Conservation (phyloP, 768 basidiomycete species). For the Serendipita indica region DNA sequence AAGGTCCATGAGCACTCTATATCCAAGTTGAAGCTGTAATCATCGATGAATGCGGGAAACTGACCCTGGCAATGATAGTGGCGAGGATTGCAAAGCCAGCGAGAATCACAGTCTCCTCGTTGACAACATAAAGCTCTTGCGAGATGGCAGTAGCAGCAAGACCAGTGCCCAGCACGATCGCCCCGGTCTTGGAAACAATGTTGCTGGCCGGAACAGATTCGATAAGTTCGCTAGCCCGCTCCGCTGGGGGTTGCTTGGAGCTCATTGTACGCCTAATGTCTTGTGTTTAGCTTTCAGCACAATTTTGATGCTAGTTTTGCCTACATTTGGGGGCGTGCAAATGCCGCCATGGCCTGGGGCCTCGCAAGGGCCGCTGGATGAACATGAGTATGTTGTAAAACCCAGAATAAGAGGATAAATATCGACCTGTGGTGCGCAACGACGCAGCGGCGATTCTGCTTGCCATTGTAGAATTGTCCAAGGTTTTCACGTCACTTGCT, state of each 20-base stretch:
- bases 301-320: neutral
- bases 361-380: neutral
- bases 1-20: conserved; percentile 70
- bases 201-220: conserved; percentile 73
- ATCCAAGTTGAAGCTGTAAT: neutral
- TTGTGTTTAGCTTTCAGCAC: neutral
- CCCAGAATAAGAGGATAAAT: neutral
- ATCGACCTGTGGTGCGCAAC: neutral
- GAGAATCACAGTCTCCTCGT: conserved; percentile 87
- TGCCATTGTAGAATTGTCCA: neutral
- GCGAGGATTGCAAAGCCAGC: conserved; percentile 73
- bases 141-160: conserved; percentile 85
- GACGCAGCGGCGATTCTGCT: conserved; percentile 3
- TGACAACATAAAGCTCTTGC: conserved; percentile 92
- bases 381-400: neutral
- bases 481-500: conserved; percentile 7
- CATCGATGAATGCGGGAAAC: conserved; percentile 17
- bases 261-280: conserved; percentile 4
- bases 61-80: conserved; percentile 65
- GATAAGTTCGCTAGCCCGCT: conserved; percentile 82
- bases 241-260: conserved; percentile 48
- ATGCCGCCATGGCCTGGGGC: neutral
- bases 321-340: neutral
- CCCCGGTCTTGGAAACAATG: conserved; percentile 89
- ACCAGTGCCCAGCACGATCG: conserved; percentile 81